Percentiles rank a stretch among this genome's conserved stretches.
Conservation (phyloP, 805 yeast genomes). For the Candida cerambycidarum region DNA sequence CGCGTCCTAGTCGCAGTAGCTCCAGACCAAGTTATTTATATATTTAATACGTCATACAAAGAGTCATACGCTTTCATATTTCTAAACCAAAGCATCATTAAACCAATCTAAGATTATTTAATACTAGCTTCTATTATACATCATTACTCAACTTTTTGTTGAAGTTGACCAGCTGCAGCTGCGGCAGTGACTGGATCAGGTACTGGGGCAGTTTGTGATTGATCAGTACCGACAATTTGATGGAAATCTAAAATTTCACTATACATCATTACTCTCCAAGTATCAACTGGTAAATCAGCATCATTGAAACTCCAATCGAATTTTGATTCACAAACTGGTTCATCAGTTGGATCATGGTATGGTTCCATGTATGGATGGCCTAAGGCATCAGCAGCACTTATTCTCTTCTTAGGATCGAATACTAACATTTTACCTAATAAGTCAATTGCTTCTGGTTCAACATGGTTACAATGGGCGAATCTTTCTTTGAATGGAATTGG, state of each 20-base stretch:
- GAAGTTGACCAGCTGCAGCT: slow-evolving; percentile 14
- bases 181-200: slow-evolving; percentile 29
- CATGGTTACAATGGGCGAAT: slow-evolving; percentile 60
- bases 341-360: slow-evolving; percentile 96
- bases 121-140: no score
- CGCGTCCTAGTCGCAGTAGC: no score
- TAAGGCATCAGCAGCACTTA: slow-evolving; percentile 87
- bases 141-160: slow-evolving; percentile 14
- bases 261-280: slow-evolving; percentile 99
- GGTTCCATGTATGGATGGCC: slow-evolving; percentile 90
- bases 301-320: slow-evolving; percentile 99
- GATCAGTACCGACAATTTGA: slow-evolving; percentile 62
- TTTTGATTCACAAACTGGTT: slow-evolving; percentile 87
- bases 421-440: slow-evolving; percentile 85
- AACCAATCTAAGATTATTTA: no score
- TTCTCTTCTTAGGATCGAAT: slow-evolving; percentile 92
- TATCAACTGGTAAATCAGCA: slow-evolving; percentile 95
- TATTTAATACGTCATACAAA: background rate
- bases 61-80: no score
- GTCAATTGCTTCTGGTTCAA: slow-evolving; percentile 86
- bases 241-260: slow-evolving; percentile 95
- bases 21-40: no score
- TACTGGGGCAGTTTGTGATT: slow-evolving; percentile 22
- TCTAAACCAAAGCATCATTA: no score
- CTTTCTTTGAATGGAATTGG: slow-evolving; percentile 86